Conservation (phyloP, 192 early-diverging fungal genomes). For the Linnemannia schmuckeri region DNA sequence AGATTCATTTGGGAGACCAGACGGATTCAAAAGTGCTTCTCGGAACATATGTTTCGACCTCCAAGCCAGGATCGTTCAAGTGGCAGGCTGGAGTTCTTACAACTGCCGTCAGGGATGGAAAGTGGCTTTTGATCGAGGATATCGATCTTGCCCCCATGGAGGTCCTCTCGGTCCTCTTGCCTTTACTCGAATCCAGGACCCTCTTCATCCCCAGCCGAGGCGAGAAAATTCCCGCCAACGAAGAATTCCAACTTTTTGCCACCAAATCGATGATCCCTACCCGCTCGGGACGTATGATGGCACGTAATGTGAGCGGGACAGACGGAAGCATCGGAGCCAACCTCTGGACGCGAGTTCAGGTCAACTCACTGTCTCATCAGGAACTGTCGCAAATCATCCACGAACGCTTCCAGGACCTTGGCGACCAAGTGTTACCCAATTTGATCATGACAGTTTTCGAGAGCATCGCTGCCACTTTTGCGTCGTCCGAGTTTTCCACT, state of each 20-base stretch:
- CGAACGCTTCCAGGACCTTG: slow-evolving; percentile 66
- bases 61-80: slow-evolving; percentile 91
- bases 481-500: slow-evolving; percentile 40
- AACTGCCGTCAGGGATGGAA: slow-evolving; percentile 88
- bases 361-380: slow-evolving; percentile 69
- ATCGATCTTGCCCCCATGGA: slow-evolving; percentile 96
- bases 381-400: slow-evolving; percentile 79
- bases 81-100: slow-evolving; percentile 97
- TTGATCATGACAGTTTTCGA: slow-evolving; percentile 70
- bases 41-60: slow-evolving; percentile 95
- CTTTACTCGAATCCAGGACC: slow-evolving; percentile 90
- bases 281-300: slow-evolving; percentile 59
- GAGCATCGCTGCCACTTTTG: slow-evolving; percentile 41
- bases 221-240: slow-evolving; percentile 85
- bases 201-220: slow-evolving; percentile 93
- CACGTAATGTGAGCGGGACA: slow-evolving; percentile 59
- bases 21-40: slow-evolving; percentile 95
- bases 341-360: slow-evolving; percentile 86
- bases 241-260: slow-evolving; percentile 93
- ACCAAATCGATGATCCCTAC: slow-evolving; percentile 77
- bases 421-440: slow-evolving; percentile 57
- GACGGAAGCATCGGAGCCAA: slow-evolving; percentile 68
- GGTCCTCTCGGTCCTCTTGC: slow-evolving; percentile 91
- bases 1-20: slow-evolving; percentile 96
- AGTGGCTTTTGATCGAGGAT: slow-evolving; percentile 98